Base-by-base conservation (phyloP, 176 grass and related monocot species). In the Oryza australiensis region DNA sequence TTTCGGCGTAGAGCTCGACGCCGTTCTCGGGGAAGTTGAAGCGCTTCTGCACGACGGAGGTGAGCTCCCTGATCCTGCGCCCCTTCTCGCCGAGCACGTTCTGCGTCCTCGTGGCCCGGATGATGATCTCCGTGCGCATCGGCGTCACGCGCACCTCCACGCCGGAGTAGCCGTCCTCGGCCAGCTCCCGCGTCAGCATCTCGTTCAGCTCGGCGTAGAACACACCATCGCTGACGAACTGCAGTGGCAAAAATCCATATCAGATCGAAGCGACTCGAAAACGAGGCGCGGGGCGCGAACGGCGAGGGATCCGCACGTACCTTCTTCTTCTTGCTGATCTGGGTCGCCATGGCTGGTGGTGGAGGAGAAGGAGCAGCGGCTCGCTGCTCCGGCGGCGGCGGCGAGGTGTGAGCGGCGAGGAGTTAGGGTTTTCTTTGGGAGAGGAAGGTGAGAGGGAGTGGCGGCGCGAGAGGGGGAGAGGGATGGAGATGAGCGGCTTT, bases 241-340 rank as follows among this genome's bases (percentile, higher is more conserved):
- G 20, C 68, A 78, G 4, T 42, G 20, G 26, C 43, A 42, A 0
- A 16, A 12, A 28, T 45, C 2, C 9, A 74, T 84, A 74, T 84
- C 38, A 83, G 86, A 90, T 80, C 74, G 51, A 60, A 0, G 8
- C n/a, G n/a, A 60, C 9, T 9, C 34, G 6, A 35, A 60, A 24
- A 3, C 55, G 55, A 60, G 4, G 18, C 53, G 53, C 18, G n/a
- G 7, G 24, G 24, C 8, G 18, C 15, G 18, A 57, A 1, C 53
- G 7, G 3, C 10, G 18, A 73, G 15, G n/a, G 38, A 12, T 1
- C 23, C 40, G 40, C 79, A 88, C 94, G 40, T 84, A 88, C 94
- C 94, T 97, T 97, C 91, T 91, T 93, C 88, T 93, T 97, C 86
- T 97, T 97, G 84, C 94, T 97, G 86, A 93, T 93, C 81, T 97